Conservation (phyloP, 179 eudicot genomes). For the Amaranthus tricolor region DNA sequence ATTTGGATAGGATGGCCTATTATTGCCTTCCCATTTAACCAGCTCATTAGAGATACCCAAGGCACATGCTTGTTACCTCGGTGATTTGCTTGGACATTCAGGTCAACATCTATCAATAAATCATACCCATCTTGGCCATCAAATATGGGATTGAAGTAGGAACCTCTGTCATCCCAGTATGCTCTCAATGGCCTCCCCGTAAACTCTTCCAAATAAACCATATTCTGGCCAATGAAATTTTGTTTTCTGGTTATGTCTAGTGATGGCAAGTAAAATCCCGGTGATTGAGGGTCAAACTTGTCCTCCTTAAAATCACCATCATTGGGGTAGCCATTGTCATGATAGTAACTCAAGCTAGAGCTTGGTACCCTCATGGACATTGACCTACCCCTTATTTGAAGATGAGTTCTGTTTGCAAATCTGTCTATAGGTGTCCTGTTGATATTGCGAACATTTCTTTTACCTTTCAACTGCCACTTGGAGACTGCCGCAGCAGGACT, state of each 20-base stretch:
- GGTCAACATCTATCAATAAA: constrained; percentile 74
- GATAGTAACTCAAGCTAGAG: constrained; percentile 34
- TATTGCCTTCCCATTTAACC: constrained; percentile 87
- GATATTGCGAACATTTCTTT: constrained; percentile 64
- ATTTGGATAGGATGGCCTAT: constrained; percentile 90
- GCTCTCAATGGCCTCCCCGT: constrained; percentile 51
- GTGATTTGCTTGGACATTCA: constrained; percentile 69
- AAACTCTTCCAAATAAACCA: constrained; percentile 52
- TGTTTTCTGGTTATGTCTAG: constrained; percentile 39
- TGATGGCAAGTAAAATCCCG: constrained; percentile 33
- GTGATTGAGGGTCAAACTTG: constrained; percentile 31
- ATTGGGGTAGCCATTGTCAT: constrained; percentile 32
- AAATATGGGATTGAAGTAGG: constrained; percentile 41
- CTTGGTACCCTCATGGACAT: constrained; percentile 22
- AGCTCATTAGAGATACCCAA: constrained; percentile 83
- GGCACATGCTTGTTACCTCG: constrained; percentile 82
- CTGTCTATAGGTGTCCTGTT: constrained; percentile 45
- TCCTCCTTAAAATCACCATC: constrained; percentile 48
- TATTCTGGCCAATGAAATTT: constrained; percentile 30
- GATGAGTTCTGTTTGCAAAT: constrained; percentile 24
- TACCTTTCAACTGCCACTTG: constrained; percentile 82
- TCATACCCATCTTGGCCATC: constrained; percentile 42
- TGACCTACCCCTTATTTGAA: constrained; percentile 40
- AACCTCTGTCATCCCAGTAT: constrained; percentile 57
- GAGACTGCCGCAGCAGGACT: constrained; percentile 48